phyloP scores from a whole-genome alignment of 345 rosid species.

The Lepidium aucheri region DNA sequence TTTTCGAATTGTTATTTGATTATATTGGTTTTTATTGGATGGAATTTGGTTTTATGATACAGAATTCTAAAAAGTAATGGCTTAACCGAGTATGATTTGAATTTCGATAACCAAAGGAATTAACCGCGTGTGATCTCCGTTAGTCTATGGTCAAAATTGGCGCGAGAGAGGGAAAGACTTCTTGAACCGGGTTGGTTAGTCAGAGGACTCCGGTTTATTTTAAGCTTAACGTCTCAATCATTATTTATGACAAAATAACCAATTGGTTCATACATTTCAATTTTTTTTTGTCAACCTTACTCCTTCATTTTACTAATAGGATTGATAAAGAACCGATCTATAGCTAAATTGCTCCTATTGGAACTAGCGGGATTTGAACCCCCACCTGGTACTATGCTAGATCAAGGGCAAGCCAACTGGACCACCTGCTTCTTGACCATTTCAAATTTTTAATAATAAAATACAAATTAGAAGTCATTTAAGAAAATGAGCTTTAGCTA shows the following conservation, averaged over 20 bases:
- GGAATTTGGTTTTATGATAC: not conserved
- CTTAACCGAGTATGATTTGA: not conserved
- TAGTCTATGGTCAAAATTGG: conserved; percentile 24
- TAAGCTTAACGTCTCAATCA: not conserved
- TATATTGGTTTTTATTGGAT: not conserved
- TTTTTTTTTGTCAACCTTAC: too few species aligned
- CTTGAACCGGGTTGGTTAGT: conserved; percentile 10
- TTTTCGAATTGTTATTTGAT: not conserved
- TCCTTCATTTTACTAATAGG: too few species aligned
- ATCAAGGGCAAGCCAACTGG: too few species aligned
- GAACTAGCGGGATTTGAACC: too few species aligned
- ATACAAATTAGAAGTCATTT: too few species aligned
- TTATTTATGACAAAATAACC: not conserved
- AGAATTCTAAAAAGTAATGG: not conserved
- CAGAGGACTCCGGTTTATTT: conserved; percentile 7
- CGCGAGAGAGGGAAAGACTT: not conserved
- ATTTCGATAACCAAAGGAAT: not conserved
- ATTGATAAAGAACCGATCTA: too few species aligned
- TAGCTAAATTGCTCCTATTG: too few species aligned
- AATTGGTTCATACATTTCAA: not conserved
- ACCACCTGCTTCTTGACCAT: too few species aligned
- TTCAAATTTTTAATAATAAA: too few species aligned
- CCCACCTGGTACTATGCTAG: too few species aligned
- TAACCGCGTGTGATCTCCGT: conserved; percentile 12
- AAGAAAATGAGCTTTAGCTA: too few species aligned